Evolutionary conservation across 371 early-diverging fungal genomes (phyloP).

Genomic region (Saksenaea vasiformis): DNA sequence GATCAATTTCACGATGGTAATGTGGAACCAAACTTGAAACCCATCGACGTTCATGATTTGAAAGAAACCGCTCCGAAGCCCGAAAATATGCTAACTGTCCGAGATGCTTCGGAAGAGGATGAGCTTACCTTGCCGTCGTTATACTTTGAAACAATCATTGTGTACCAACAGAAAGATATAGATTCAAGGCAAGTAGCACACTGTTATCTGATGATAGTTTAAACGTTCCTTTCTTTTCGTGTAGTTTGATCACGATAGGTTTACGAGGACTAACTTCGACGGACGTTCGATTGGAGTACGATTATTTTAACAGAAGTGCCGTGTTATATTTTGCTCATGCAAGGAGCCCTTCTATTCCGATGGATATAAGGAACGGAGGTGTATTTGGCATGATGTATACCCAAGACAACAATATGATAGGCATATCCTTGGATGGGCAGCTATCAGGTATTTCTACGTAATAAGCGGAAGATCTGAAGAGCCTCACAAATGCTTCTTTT

Average conservation of each 20-base stretch:
- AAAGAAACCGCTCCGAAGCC: neutral
- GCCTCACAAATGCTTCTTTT: neutral
- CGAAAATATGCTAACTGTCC: neutral
- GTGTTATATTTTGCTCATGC: neutral
- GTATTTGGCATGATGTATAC: constrained; percentile 24
- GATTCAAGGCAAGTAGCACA: neutral
- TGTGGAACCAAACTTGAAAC: constrained; percentile 10
- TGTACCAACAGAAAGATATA: constrained; percentile 13
- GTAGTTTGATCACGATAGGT: constrained; percentile 25
- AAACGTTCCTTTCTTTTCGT: neutral
- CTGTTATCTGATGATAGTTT: neutral
- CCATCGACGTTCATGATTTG: neutral
- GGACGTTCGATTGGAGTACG: constrained; percentile 21
- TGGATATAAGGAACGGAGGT: constrained; percentile 31
- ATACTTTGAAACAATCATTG: constrained; percentile 35
- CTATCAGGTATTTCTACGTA: constrained; percentile 8
- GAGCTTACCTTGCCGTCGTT: constrained; percentile 26
- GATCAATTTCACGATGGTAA: constrained; percentile 2
- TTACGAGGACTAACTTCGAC: constrained; percentile 16
- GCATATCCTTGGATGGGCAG: constrained; percentile 14
- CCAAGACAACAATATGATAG: neutral
- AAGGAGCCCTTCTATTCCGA: neutral
- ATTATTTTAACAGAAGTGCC: neutral
- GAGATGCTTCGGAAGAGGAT: neutral
- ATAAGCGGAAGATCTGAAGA: too few relatives aligned